phyloP scores from a whole-genome alignment of 257 asterid genomes.

The Cynanchum wilfordii region DNA sequence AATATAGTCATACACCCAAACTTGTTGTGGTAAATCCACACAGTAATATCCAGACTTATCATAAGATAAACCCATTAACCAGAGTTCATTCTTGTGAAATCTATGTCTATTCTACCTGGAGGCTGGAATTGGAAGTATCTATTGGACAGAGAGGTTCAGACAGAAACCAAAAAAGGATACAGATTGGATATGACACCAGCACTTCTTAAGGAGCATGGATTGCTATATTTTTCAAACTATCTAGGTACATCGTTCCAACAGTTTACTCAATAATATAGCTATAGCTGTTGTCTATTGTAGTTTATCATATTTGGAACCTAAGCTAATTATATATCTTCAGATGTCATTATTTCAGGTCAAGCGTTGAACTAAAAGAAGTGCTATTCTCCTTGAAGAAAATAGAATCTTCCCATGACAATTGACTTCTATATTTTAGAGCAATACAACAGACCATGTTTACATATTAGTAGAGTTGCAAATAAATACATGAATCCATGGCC shows the following conservation, averaged over 20 bases:
- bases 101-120: not conserved
- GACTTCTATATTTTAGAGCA: not conserved
- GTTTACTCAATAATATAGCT: not conserved
- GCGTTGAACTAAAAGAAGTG: not conserved
- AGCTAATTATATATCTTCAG: not conserved
- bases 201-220: not conserved
- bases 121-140: not conserved
- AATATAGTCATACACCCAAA: not conserved
- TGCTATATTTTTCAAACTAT: too few relatives aligned
- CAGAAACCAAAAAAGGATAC: not conserved
- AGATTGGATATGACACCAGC: not conserved
- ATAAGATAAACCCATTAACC: not conserved
- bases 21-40: not conserved
- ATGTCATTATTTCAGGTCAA: not conserved
- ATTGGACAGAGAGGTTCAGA: not conserved
- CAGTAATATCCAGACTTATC: not conserved
- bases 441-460: not conserved
- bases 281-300: not conserved
- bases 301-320: not conserved
- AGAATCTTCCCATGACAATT: not conserved
- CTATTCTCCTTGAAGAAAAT: not conserved
- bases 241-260: too few relatives aligned
- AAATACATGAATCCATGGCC: too few relatives aligned
- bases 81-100: not conserved
- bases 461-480: too few relatives aligned